Evolutionary conservation across 768 basidiomycete genomes (phyloP).

Genomic region (Kwoniella sp.): DNA sequence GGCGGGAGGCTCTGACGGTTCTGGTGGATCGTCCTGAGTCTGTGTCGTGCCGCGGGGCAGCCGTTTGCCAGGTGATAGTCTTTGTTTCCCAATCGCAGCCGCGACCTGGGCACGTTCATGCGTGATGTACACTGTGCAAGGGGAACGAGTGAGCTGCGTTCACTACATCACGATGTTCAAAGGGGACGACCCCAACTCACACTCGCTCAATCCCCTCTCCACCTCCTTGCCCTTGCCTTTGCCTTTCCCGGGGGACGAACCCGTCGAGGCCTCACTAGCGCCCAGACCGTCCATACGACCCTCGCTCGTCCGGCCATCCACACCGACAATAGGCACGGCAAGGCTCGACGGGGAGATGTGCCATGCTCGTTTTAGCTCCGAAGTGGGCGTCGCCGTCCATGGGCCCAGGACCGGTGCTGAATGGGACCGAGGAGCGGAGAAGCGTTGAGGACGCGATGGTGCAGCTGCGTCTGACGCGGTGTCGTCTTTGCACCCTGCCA

Average conservation of each 20-base stretch:
- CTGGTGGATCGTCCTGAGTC: background rate
- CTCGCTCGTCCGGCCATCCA: slow-evolving; percentile 12
- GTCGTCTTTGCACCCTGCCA: too few relatives aligned
- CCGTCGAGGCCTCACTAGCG: background rate
- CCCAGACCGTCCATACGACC: slow-evolving; percentile 1
- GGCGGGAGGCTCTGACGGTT: too few relatives aligned
- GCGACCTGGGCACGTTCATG: background rate
- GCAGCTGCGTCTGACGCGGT: too few relatives aligned
- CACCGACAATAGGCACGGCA: background rate
- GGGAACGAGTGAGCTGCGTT: background rate
- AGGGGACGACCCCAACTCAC: background rate
- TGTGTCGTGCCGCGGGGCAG: too few relatives aligned
- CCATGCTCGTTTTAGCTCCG: slow-evolving; percentile 11
- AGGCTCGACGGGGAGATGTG: slow-evolving; percentile 1
- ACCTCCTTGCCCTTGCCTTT: slow-evolving; percentile 3
- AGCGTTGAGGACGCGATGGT: too few relatives aligned
- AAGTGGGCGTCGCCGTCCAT: slow-evolving; percentile 2
- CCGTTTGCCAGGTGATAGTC: too few relatives aligned
- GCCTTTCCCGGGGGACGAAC: too few relatives aligned
- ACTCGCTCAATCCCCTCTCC: slow-evolving; percentile 12
- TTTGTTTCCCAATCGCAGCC: background rate
- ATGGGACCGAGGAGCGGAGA: slow-evolving; percentile 5
- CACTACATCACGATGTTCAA: background rate
- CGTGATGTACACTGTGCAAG: background rate
- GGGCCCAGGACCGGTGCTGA: slow-evolving; percentile 5